These are phyloP conservation scores for Phylloporus rhodoxanthus DNA, from an alignment of 768 basidiomycete species.

Conservation along the genomic window DNA sequence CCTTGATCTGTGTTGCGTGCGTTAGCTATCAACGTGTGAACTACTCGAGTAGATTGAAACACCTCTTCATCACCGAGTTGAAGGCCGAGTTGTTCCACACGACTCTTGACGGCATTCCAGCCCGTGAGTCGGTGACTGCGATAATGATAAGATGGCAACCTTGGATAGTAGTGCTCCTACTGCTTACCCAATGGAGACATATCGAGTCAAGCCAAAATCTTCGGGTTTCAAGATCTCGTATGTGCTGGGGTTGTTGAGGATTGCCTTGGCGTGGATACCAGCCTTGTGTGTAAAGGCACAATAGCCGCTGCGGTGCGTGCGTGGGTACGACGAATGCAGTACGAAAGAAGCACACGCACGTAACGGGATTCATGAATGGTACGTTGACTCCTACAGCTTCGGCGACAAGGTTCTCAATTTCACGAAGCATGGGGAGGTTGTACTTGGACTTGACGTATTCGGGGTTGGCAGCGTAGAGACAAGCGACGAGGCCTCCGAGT, in stretches of 20 bases:
- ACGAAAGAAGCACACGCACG: constrained; percentile 40
- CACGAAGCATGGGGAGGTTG: constrained; percentile 93
- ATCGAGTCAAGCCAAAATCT: constrained; percentile 96
- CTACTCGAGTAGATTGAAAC: background rate
- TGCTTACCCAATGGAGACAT: constrained; percentile 88
- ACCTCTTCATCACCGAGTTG: constrained; percentile 87
- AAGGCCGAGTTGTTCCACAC: constrained; percentile 94
- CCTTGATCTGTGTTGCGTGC: constrained; percentile 66
- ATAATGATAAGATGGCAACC: constrained; percentile 4
- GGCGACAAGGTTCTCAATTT: constrained; percentile 97
- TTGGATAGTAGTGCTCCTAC: background rate
- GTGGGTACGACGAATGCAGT: background rate
- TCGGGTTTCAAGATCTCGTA: constrained; percentile 99
- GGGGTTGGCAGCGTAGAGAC: constrained; percentile 93
- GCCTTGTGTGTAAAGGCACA: constrained; percentile 99
- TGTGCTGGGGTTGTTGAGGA: constrained; percentile 97
- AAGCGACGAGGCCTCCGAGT: constrained; percentile 93
- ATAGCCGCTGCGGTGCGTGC: constrained; percentile 65
- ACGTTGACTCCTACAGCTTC: constrained; percentile 98
- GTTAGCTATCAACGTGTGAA: constrained; percentile 3
- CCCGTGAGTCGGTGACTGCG: constrained; percentile 87
- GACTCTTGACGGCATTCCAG: constrained; percentile 99
- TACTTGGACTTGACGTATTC: constrained; percentile 99
- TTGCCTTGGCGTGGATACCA: constrained; percentile 99
- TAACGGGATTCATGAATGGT: constrained; percentile 95